Base-by-base conservation (phyloP, 2,329 filamentous ascomycete species). In the Parasarocladium wereldwijsianum region DNA sequence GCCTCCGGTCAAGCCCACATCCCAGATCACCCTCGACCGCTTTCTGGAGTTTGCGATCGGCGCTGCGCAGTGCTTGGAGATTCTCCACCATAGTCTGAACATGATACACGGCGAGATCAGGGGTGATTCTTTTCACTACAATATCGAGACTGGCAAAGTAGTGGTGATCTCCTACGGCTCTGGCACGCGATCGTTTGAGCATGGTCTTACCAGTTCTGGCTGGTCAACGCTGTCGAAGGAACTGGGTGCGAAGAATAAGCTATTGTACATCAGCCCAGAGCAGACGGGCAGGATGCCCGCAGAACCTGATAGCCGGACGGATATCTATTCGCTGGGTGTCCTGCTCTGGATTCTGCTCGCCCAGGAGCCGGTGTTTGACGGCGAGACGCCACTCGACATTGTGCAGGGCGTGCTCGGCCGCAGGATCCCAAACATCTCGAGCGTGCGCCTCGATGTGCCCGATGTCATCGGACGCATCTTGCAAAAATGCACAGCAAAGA, bases 1-100 rank as follows among this genome's bases (percentile, higher is more conserved):
- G 33, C 54, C 58, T 21, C 50, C 60, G n/a, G 58, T 60, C 21
- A 53, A 51, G 3, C 59, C 73, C 2, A 60, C 61, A 12, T 62
- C 68, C 12, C 67, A 71, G 21, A 73, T 90, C 24, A 73, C 76
- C 26, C 58, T 94, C 5, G 65, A 78, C 26, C 64, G 71, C 11
- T 94, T 94, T 44, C 65, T 96, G 17, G 79, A 93, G 44, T 94
- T 94, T 47, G 87, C 86, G 17, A 82, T 93, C 34, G 86, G 86
- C 15, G 81, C 86, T 2, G 72, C 80, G 5, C 73, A 92, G 50
- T 92, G 83, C 46, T 56, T 93, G 27, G 86, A 94, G 51, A 74
- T 92, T 26, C 58, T 96, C n/a, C 87, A 96, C 44, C 85, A 94
- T 52, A 76, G 80, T 7, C 71, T 87, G 34, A 77, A 82, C 36